A percentile compares a stretch with the other conserved stretches of the same genome.
phyloP scores from a whole-genome alignment of 192 early-diverging fungal genomes.

The Entomortierella lignicola region DNA sequence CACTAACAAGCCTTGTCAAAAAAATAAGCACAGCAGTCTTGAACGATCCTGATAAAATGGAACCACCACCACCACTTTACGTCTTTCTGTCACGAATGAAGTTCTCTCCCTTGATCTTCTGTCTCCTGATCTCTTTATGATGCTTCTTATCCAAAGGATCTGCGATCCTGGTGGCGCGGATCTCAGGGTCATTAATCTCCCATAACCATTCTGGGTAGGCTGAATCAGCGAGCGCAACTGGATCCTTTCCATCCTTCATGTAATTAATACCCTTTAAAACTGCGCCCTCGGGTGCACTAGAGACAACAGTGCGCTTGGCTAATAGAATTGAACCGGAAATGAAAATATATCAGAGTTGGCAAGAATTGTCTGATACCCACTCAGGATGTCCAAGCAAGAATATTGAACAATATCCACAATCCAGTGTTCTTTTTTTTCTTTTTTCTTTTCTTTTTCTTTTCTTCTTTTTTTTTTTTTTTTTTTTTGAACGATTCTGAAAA shows the following conservation, averaged over 20 bases:
- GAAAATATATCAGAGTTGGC: background rate
- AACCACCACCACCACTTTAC: slow-evolving; percentile 27
- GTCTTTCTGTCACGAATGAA: slow-evolving; percentile 84
- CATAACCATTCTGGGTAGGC: slow-evolving; percentile 97
- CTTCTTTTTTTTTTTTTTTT: too few relatives aligned
- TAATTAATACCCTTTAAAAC: slow-evolving; percentile 90
- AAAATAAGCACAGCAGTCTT: background rate
- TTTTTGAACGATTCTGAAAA: background rate
- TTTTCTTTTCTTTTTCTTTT: too few relatives aligned
- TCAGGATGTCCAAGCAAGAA: too few relatives aligned
- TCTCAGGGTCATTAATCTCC: slow-evolving; percentile 75
- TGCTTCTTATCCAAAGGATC: slow-evolving; percentile 65
- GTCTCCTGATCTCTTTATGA: slow-evolving; percentile 70
- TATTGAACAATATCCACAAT: too few relatives aligned
- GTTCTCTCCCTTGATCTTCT: slow-evolving; percentile 75
- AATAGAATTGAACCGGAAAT: background rate
- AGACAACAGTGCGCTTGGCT: slow-evolving; percentile 56
- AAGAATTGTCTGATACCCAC: too few relatives aligned
- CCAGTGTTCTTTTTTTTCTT: too few relatives aligned
- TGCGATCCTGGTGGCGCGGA: slow-evolving; percentile 58
- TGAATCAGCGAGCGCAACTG: slow-evolving; percentile 83
- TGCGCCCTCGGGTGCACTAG: slow-evolving; percentile 77
- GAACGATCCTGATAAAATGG: background rate
- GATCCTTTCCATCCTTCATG: slow-evolving; percentile 85
- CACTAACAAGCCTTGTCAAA: too few relatives aligned